Conservation (phyloP, 2,329 filamentous ascomycete species). For the Pseudogymnoascus sp. region DNA sequence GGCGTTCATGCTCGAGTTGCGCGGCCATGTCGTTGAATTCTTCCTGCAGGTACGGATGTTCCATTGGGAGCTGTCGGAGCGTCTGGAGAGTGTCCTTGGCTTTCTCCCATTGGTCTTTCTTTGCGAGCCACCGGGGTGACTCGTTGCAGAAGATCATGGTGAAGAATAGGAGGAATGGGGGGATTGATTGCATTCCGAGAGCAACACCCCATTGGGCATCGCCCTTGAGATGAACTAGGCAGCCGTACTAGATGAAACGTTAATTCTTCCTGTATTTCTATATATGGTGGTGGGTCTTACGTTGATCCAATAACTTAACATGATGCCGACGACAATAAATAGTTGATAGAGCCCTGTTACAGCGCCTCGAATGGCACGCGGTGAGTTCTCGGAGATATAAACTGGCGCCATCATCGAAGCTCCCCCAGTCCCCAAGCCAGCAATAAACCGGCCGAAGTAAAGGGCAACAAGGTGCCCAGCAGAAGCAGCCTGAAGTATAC, state of each 20-base stretch:
- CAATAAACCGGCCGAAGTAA: slow-evolving; percentile 29
- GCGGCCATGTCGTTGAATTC: slow-evolving; percentile 53
- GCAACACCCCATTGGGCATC: slow-evolving; percentile 49
- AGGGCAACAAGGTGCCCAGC: slow-evolving; percentile 19
- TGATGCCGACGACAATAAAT: neutral
- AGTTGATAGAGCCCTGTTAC: slow-evolving; percentile 6
- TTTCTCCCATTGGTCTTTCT: slow-evolving; percentile 56
- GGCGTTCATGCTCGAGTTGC: slow-evolving; percentile 54
- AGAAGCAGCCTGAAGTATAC: slow-evolving; percentile 51
- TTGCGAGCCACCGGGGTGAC: slow-evolving; percentile 55
- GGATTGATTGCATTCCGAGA: slow-evolving; percentile 46
- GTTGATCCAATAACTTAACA: neutral
- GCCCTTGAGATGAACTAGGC: neutral
- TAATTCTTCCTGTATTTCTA: neutral
- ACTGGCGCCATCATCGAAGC: slow-evolving; percentile 15
- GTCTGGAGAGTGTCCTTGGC: slow-evolving; percentile 44
- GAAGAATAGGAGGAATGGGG: slow-evolving; percentile 47
- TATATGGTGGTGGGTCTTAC: neutral
- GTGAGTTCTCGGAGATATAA: neutral
- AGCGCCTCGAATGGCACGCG: neutral
- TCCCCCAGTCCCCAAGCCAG: slow-evolving; percentile 36
- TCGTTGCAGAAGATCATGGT: slow-evolving; percentile 57
- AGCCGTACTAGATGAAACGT: neutral
- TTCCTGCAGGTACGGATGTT: slow-evolving; percentile 46
- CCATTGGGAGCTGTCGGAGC: slow-evolving; percentile 44